Base-by-base conservation (phyloP, 2,329 filamentous ascomycete species). In the Phyllosticta citrichinensis region DNA sequence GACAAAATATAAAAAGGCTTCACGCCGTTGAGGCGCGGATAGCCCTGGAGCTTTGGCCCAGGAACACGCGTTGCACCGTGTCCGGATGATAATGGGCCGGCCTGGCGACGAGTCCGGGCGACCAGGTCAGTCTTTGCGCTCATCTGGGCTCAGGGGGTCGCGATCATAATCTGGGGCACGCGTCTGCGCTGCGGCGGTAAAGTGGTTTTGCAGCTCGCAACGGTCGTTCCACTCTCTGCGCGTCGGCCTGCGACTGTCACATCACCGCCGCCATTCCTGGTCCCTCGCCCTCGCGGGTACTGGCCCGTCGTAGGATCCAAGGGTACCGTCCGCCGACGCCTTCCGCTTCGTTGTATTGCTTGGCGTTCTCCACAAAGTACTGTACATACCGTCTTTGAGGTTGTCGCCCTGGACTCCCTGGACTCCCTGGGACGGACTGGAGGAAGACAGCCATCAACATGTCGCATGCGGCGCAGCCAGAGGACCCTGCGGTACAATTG, bases 211-310 rank as follows among this genome's bases (percentile, higher is more conserved):
- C 33, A 40, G 6, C 40, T n/a, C 40, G 14, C 40, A 47, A n/a
- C 40, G 40, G 40, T n/a, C 17, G 40, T 47, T n/a, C 40, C 40
- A 47, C 40, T 47, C 27, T 11, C 53, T 60, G 58, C 58, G 55
- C 35, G 52, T 19, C 57, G 30, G 52, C 24, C 58, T 54, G 52
- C 47, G 24, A 40, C 52, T 35, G 58, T 55, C 58, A 60, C 52
- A 55, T 59, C 57, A 55, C 57, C 51, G 57, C 55, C 57, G 51
- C 58, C 51, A 60, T 60, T n/a, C 12, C 40, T 17, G 40, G 17
- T 47, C 2, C 40, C 40, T 47, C 14, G 40, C 2, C 40, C 40
- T 47, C 14, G 40, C 40, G 11, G 33, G 22, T 22, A 3, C 33
- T 40, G 33, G 33, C 33, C 33, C 33, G 33, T n/a, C n/a, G 40